Percentiles rank a stretch among this genome's conserved stretches.
These are phyloP conservation scores for Gracilaria domingensis DNA, from an alignment of 23 red algal species.

Conservation along the genomic window DNA sequence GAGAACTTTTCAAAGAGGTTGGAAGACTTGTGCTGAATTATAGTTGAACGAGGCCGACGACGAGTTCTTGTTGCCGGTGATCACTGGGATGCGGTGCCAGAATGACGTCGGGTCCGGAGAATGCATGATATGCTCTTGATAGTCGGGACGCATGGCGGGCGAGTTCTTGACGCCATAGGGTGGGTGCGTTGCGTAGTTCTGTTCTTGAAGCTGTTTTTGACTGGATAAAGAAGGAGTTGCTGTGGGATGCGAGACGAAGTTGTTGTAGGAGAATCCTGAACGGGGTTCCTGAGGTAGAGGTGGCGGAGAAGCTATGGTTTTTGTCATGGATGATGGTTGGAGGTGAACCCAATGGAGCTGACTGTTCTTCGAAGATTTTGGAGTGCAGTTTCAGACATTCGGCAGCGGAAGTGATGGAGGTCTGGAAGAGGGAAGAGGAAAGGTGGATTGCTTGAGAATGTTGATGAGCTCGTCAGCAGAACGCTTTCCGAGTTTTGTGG, in stretches of 20 bases:
- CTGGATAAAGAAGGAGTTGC: background rate
- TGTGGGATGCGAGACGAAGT: too few relatives aligned
- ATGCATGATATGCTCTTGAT: background rate
- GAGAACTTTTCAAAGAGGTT: background rate
- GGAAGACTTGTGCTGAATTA: slow-evolving; percentile 6
- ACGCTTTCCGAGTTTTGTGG: background rate
- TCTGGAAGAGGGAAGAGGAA: too few relatives aligned
- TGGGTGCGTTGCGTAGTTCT: background rate
- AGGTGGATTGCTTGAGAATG: too few relatives aligned
- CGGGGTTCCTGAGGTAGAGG: background rate
- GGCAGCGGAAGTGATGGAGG: too few relatives aligned
- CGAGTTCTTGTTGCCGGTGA: background rate
- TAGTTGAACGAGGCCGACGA: background rate
- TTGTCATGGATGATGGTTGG: background rate
- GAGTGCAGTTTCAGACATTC: too few relatives aligned
- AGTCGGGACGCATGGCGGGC: background rate
- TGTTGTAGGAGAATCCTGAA: background rate
- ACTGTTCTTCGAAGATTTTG: too few relatives aligned
- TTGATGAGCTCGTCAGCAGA: too few relatives aligned
- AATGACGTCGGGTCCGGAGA: background rate
- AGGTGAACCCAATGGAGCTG: background rate
- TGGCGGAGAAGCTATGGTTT: background rate
- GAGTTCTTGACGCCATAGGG: background rate
- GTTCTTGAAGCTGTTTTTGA: background rate
- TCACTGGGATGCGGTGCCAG: background rate